Percentiles rank a stretch among this genome's conserved stretches.
phyloP scores from a whole-genome alignment of 768 basidiomycete species.

The Mycena galopus region DNA sequence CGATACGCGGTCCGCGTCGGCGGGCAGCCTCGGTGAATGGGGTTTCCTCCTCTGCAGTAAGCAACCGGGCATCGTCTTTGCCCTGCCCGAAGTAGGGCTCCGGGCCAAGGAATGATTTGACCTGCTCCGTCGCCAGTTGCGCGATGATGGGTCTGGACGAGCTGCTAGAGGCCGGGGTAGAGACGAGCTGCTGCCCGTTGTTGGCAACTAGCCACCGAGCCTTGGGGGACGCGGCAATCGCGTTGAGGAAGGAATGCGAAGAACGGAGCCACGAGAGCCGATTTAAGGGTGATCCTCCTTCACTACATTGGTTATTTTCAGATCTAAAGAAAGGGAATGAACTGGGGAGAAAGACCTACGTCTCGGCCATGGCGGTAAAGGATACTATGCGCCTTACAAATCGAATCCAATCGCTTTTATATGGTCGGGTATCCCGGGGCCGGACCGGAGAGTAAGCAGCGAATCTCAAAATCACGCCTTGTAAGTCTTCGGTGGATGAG shows the following conservation, averaged over 20 bases:
- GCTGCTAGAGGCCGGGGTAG: conserved; percentile 48
- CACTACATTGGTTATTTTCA: conserved; percentile 6
- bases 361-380: conserved; percentile 12
- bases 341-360: conserved; percentile 11
- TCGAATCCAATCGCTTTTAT: conserved; percentile 1
- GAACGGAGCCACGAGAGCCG: conserved; percentile 86
- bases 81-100: conserved; percentile 82
- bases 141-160: conserved; percentile 56
- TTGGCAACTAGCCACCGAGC: conserved; percentile 88
- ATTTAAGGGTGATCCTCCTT: conserved; percentile 77
- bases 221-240: conserved; percentile 67
- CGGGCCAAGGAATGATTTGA: conserved; percentile 74
- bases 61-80: conserved; percentile 55
- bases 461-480: conserved; percentile 2
- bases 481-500: not conserved
- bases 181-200: conserved; percentile 74
- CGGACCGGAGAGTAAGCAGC: not conserved
- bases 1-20: conserved; percentile 68
- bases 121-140: conserved; percentile 69
- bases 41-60: conserved; percentile 46
- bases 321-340: not conserved
- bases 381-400: conserved; percentile 23
- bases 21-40: conserved; percentile 68
- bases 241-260: conserved; percentile 82
- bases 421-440: conserved; percentile 19